Evolutionary conservation across 2,329 filamentous ascomycete species (phyloP), one percentile per base, ranked within the genome.

Genomic region (Trichoderma gracile): DNA sequence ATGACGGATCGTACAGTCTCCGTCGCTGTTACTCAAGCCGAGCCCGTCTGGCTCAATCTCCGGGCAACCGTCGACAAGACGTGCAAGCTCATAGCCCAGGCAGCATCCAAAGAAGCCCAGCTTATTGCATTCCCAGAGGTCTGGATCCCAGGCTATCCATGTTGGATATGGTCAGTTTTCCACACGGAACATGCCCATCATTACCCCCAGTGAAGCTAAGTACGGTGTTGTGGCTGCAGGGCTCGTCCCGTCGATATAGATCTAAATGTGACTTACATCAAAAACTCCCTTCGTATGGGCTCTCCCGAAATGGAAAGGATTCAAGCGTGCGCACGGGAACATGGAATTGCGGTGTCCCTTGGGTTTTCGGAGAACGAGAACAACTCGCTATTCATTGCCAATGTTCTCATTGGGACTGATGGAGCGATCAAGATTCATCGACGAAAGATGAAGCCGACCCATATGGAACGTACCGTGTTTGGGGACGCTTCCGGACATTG

Each of bases 401-500:
- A 54, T 17, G 49, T 38, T 33, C 47, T 62, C 10, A 54, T 62
- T 6, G 59, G 59, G 2, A n/a, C 59, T 4, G 59, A 62, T 19
- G 59, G 59, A 10, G 59, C 53, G 12, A 54, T 55, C 30, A 62
- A 62, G 21, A 25, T 62, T 3, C 59, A 62, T 9, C 47, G 59
- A 19, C 47, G 59, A 25, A 62, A 62, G 27, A 62, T 62, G 59
- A 62, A 62, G 49, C 47, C 47, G 5, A 62, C 59, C 1, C 59
- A 62, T 42, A 62, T 62, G 59, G 59, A 62, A 38, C 59, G 59
- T 27, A 62, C 59, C 2, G 25, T 62, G 3, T 62, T 62, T 25
- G 59, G 59, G 6, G 59, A 62, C 9, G 59, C 25, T 5, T 53
- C 47, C 25, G 50, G 40, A 1, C 49, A 45, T 38, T 45, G 49